phyloP scores from a whole-genome alignment of 1,284 basidiomycete species.

The Phaffia rhodozyma region DNA sequence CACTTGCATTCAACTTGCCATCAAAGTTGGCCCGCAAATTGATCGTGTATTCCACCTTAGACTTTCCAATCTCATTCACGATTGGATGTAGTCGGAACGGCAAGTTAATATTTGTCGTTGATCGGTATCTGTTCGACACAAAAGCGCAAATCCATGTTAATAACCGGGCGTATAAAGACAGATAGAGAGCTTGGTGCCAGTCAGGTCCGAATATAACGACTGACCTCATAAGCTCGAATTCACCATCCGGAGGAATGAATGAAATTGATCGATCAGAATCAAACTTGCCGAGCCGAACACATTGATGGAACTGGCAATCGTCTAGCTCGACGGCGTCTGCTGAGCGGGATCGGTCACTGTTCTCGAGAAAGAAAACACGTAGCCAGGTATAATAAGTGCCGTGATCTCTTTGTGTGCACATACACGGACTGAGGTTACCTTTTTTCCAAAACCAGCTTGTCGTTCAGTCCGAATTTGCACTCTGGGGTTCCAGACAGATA shows the following conservation, averaged over 20 bases:
- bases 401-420: no score
- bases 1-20: conserved; percentile 82
- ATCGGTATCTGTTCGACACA: conserved; percentile 59
- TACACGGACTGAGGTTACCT: background rate
- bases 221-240: conserved; percentile 94
- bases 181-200: background rate
- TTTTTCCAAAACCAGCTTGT: conserved; percentile 94
- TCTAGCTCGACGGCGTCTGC: conserved; percentile 84
- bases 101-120: conserved; percentile 88
- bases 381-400: no score
- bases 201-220: conserved; percentile 23
- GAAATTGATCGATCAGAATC: conserved; percentile 85
- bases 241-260: conserved; percentile 96
- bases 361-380: background rate
- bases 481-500: conserved; percentile 92
- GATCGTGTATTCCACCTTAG: conserved; percentile 81
- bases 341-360: conserved; percentile 45
- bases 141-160: background rate
- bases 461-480: conserved; percentile 96
- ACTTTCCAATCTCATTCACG: conserved; percentile 82
- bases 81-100: conserved; percentile 84
- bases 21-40: conserved; percentile 82
- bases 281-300: conserved; percentile 87
- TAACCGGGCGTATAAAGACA: no score
- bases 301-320: conserved; percentile 98